Base-by-base conservation (phyloP, 2,329 filamentous ascomycete species). In the Bisporella sp. region DNA sequence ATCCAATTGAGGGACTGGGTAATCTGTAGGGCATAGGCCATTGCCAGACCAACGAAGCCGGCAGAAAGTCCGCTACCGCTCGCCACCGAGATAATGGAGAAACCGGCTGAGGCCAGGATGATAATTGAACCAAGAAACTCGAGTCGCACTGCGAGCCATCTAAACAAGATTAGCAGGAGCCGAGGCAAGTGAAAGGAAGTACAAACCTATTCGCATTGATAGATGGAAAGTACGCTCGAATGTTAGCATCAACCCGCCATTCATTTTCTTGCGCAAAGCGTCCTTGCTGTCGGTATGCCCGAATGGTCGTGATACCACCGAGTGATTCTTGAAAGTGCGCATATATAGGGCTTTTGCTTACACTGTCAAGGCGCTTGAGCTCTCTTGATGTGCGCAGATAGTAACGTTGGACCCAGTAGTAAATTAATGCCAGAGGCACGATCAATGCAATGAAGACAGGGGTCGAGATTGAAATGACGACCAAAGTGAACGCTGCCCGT, bases 1-100 rank as follows among this genome's bases (percentile, higher is more conserved):
- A 99, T 96, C 93, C 93, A 99, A 74, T 97, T 99, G 63, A 99
- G 79, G 35, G 91, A 96, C 59, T 92, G 88, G 1, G 93, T 99
- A 64, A 99, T 97, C 72, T 96, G 89, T 56, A 99, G 78, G 39
- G 91, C 93, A 70, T 97, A 96, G 44, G 92, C 96, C 90, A 99
- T 96, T 57, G 88, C 83, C 63, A 99, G 75, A 73, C 95, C 95
- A 47, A 97, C 91, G 69, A 83, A 74, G 52, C 93, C 93, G 6
- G 83, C 72, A 28, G 77, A 81, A 39, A 95, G 69, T 0, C 68
- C 69, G 61, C 75, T 84, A 50, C 84, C 78, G 58, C 72, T 82
- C 30, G 85, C 77, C 47, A 97, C 89, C 4, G 90, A 84, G 58
- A 92, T 74, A 66, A 96, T 85, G 39, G 89, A 74, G 58, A 97